These are phyloP conservation scores for Zizania latifolia DNA, from an alignment of 176 grass and related monocot genomes.

Conservation along the genomic window DNA sequence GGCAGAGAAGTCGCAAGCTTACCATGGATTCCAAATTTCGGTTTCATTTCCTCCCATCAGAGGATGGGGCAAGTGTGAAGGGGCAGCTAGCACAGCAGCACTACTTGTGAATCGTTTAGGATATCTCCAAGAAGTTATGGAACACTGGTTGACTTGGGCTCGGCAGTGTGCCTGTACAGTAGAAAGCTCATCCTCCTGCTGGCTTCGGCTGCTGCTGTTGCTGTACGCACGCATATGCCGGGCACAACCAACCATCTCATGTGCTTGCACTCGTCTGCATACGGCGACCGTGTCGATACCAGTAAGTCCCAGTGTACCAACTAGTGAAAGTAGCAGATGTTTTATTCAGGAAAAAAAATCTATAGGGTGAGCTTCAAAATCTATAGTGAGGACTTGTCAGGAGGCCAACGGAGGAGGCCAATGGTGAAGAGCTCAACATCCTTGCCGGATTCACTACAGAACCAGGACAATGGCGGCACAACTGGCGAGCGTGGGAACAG, in stretches of 20 bases:
- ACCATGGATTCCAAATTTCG: no score
- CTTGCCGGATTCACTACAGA: no score
- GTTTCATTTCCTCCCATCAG: no score
- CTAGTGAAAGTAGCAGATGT: background rate
- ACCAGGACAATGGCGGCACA: no score
- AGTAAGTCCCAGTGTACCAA: background rate
- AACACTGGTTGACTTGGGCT: background rate
- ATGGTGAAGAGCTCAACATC: no score
- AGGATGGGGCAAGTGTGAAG: no score
- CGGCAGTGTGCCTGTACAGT: background rate
- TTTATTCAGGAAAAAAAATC: no score
- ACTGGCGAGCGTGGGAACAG: no score
- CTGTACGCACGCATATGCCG: background rate
- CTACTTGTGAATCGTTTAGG: background rate
- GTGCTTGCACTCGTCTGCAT: background rate
- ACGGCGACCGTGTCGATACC: background rate
- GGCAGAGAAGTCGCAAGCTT: no score
- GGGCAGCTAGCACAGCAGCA: background rate
- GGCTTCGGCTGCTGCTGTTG: background rate
- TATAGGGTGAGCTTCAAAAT: no score
- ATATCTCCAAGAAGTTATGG: background rate
- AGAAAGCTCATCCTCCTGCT: background rate
- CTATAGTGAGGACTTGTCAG: no score
- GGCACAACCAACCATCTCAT: background rate
- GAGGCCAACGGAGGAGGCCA: no score